phyloP scores from a whole-genome alignment of 2,329 filamentous ascomycete species.

The Colletotrichum magnum region DNA sequence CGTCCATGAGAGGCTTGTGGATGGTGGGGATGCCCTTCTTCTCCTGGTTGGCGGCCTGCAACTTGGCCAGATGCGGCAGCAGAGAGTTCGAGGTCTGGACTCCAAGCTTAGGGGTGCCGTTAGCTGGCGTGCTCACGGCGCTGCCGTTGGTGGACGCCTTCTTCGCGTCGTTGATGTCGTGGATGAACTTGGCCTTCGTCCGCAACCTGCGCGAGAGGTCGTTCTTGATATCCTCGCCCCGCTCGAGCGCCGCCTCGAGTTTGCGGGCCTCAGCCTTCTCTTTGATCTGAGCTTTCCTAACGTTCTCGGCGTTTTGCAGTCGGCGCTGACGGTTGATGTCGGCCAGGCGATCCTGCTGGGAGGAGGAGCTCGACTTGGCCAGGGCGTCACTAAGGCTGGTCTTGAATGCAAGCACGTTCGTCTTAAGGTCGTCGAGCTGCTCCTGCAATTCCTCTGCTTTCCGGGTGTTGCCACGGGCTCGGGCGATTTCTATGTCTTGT shows the following conservation, averaged over 20 bases:
- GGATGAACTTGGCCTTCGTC: conserved; percentile 77
- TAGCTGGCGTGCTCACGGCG: conserved; percentile 65
- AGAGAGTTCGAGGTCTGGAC: conserved; percentile 57
- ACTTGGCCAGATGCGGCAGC: conserved; percentile 68
- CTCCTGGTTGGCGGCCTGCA: conserved; percentile 67
- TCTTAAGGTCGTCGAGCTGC: conserved; percentile 74
- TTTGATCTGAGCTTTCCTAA: conserved; percentile 90
- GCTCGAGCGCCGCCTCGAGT: conserved; percentile 72
- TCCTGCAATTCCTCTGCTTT: conserved; percentile 68
- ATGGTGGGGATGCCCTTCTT: conserved; percentile 76
- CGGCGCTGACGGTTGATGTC: conserved; percentile 89
- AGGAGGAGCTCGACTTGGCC: conserved; percentile 65
- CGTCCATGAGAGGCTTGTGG: conserved; percentile 86
- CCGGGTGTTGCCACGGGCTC: conserved; percentile 73
- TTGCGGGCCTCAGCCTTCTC: conserved; percentile 78
- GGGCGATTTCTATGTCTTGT: conserved; percentile 76
- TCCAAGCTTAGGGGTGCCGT: conserved; percentile 64
- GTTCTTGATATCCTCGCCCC: conserved; percentile 73
- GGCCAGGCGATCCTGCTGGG: conserved; percentile 86
- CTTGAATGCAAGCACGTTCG: conserved; percentile 81
- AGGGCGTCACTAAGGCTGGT: conserved; percentile 72
- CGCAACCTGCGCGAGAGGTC: conserved; percentile 74
- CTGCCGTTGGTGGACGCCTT: conserved; percentile 56
- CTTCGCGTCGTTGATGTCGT: conserved; percentile 68
- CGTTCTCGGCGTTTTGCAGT: conserved; percentile 85